Percentiles rank a stretch among this genome's conserved stretches.
Conservation (phyloP, 2,329 filamentous ascomycete species). For the Exophiala sp. region DNA sequence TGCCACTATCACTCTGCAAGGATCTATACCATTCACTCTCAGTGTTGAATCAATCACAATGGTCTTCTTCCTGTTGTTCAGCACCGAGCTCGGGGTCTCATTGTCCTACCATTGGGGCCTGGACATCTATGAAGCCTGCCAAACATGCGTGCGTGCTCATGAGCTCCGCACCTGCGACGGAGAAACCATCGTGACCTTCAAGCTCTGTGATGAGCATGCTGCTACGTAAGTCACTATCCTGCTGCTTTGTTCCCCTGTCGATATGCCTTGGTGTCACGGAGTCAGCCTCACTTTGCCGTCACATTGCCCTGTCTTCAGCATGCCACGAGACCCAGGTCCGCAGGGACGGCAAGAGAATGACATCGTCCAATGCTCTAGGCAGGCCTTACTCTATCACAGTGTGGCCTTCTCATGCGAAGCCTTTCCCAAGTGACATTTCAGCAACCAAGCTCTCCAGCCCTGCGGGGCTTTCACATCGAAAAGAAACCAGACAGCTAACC, state of each 20-base stretch:
- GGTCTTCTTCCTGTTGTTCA: conserved; percentile 13
- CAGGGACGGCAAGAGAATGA: neutral
- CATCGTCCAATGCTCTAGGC: neutral
- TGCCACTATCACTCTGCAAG: neutral
- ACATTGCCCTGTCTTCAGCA: neutral
- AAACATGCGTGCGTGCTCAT: conserved; percentile 14
- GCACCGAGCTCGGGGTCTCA: neutral
- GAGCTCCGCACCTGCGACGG: conserved; percentile 19
- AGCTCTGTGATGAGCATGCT: conserved; percentile 15
- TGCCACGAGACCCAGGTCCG: neutral
- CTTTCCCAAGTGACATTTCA: no score
- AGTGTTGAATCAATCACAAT: conserved; percentile 1
- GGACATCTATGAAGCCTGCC: conserved; percentile 15
- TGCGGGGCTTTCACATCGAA: no score
- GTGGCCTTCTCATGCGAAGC: no score
- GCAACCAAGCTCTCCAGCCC: no score
- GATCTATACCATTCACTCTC: neutral
- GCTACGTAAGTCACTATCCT: conserved; percentile 7
- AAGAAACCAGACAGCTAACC: no score
- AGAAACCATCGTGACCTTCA: conserved; percentile 12
- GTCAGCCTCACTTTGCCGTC: neutral
- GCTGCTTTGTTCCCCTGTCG: neutral
- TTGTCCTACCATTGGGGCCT: conserved; percentile 13
- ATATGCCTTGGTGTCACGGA: neutral
- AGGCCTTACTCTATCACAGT: neutral